Evolutionary conservation across 495 filamentous ascomycete species (phyloP).

Genomic region (Achaetomiella virescens): DNA sequence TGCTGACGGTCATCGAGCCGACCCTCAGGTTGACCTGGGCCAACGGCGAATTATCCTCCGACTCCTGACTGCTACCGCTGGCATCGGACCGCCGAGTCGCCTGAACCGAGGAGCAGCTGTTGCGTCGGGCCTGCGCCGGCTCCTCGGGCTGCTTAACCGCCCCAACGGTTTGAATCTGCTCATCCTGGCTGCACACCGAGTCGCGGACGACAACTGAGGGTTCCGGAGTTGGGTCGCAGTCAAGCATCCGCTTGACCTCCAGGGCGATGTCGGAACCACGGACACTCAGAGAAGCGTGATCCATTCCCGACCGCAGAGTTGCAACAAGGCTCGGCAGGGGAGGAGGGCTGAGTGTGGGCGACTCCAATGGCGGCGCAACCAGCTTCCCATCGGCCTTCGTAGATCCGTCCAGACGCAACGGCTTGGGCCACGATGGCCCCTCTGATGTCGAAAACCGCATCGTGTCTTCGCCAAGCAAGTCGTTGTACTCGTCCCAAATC

Average conservation of each 20-base stretch:
- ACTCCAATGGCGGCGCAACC: slow-evolving; percentile 34
- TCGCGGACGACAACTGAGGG: slow-evolving; percentile 51
- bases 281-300: slow-evolving; percentile 31
- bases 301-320: slow-evolving; percentile 23
- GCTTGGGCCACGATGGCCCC: slow-evolving; percentile 38
- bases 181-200: slow-evolving; percentile 43
- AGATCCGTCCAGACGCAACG: slow-evolving; percentile 41
- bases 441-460: slow-evolving; percentile 48
- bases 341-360: slow-evolving; percentile 32
- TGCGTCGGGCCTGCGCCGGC: not conserved
- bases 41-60: slow-evolving; percentile 55
- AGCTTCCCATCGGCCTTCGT: slow-evolving; percentile 14
- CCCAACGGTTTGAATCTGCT: slow-evolving; percentile 24
- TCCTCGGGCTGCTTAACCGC: slow-evolving; percentile 21
- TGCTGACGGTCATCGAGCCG: slow-evolving; percentile 57
- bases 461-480: slow-evolving; percentile 64
- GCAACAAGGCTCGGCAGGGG: slow-evolving; percentile 29
- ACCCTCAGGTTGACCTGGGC: slow-evolving; percentile 79
- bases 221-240: slow-evolving; percentile 29
- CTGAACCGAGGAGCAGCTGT: slow-evolving; percentile 33
- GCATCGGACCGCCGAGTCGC: slow-evolving; percentile 41
- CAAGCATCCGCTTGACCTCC: slow-evolving; percentile 39
- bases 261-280: slow-evolving; percentile 45
- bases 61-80: slow-evolving; percentile 36
- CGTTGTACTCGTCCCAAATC: slow-evolving; percentile 92